phyloP scores from a whole-genome alignment of 2,329 filamentous ascomycete genomes.

The Trichoderma semiorbis region DNA sequence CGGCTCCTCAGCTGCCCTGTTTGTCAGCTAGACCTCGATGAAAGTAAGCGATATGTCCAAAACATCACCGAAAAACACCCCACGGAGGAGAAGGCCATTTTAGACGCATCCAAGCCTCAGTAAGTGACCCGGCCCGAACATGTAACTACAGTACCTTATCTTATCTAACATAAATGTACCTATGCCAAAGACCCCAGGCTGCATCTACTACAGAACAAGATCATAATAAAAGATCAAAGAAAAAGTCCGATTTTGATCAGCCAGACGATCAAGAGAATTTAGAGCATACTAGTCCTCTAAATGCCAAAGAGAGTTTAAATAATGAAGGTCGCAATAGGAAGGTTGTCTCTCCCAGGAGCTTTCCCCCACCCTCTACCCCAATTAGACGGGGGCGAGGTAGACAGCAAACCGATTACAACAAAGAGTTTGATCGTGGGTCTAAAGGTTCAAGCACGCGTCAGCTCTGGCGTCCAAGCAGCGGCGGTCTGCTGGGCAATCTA shows the following conservation, averaged over 20 bases:
- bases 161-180: not conserved
- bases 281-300: not conserved
- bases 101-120: conserved; percentile 16
- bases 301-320: conserved; percentile 14
- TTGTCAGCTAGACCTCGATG: conserved; percentile 27
- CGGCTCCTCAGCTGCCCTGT: conserved; percentile 25
- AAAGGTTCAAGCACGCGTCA: not conserved
- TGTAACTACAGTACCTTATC: no score
- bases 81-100: conserved; percentile 25
- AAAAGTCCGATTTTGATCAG: not conserved
- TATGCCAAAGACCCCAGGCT: not conserved
- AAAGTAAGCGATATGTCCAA: conserved; percentile 28
- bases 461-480: not conserved
- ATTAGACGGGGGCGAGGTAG: not conserved
- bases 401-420: not conserved
- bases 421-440: not conserved
- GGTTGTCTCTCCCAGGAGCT: not conserved
- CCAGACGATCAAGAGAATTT: not conserved
- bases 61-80: conserved; percentile 21
- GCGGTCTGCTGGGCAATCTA: no score
- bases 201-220: not conserved
- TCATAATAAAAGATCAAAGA: not conserved
- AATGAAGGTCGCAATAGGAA: conserved; percentile 9
- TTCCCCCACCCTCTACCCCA: no score
- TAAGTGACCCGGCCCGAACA: not conserved